Conservation (phyloP, 2,329 filamentous ascomycete species). For the Lasiodiplodia theobromae region DNA sequence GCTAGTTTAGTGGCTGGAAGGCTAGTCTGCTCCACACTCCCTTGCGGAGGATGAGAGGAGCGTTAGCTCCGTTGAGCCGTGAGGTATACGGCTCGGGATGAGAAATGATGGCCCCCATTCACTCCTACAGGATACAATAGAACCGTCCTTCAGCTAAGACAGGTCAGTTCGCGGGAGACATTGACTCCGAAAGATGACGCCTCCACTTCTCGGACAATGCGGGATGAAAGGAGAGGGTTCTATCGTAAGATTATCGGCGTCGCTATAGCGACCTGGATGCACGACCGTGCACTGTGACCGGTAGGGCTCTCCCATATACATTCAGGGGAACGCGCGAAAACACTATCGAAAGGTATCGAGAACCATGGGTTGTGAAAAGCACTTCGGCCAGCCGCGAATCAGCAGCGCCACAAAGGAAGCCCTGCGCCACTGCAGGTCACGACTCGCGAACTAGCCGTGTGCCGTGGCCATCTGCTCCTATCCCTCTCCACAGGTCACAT, state of each 20-base stretch:
- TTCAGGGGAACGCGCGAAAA: constrained; percentile 1
- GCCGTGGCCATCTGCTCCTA: constrained; percentile 6
- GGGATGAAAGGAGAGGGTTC: background rate
- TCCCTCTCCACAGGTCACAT: background rate
- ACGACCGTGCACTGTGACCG: constrained; percentile 8
- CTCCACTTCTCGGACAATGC: background rate
- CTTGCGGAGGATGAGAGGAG: background rate
- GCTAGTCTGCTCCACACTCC: background rate
- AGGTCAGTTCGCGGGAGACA: background rate
- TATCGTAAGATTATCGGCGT: constrained; percentile 2
- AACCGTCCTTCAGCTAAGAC: background rate
- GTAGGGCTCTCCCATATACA: background rate
- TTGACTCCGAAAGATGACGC: background rate
- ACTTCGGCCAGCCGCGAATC: background rate
- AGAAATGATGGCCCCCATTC: background rate
- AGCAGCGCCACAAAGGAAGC: background rate
- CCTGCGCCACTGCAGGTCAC: background rate
- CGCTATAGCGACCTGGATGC: background rate
- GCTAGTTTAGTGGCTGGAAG: background rate
- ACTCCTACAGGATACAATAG: background rate
- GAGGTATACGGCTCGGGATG: background rate
- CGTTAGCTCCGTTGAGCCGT: background rate
- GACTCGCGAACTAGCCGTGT: background rate
- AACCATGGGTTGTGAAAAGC: background rate
- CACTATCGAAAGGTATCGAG: background rate